Evolutionary conservation across 1,284 basidiomycete species (phyloP).

Genomic region (Trichosporon ovoides): DNA sequence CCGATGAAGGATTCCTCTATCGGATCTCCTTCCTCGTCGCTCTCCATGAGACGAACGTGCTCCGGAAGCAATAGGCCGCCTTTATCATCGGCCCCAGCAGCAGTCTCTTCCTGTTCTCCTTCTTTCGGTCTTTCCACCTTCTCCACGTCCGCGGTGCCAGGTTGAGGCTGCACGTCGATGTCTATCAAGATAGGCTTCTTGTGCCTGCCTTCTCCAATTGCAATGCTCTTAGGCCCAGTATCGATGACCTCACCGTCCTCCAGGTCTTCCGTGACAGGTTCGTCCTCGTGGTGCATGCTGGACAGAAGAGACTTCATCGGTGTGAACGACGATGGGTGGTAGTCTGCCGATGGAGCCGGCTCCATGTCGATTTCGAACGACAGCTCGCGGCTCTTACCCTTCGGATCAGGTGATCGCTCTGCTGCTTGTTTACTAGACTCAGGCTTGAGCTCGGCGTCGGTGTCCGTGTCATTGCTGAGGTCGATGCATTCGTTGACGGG

Average conservation of each 20-base stretch:
- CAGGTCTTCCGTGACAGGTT: background rate
- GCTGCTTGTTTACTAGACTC: background rate
- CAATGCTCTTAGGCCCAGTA: background rate
- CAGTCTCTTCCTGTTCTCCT: background rate
- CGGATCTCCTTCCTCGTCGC: constrained; percentile 15
- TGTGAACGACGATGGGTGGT: constrained; percentile 7
- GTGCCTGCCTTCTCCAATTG: background rate
- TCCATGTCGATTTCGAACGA: background rate
- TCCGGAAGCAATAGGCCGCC: constrained; percentile 25
- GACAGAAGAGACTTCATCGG: constrained; percentile 9
- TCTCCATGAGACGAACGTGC: constrained; percentile 25
- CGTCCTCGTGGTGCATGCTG: background rate
- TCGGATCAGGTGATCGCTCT: background rate
- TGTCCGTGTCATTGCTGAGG: background rate
- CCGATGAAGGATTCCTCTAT: constrained; percentile 5
- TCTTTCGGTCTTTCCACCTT: background rate
- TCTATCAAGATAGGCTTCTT: constrained; percentile 7
- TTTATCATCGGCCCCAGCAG: background rate
- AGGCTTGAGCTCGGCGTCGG: background rate
- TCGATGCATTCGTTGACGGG: background rate
- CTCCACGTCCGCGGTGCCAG: background rate
- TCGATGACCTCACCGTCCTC: background rate
- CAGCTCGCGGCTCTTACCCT: constrained; percentile 1
- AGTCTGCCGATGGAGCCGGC: background rate
- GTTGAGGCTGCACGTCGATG: background rate